These are phyloP conservation scores for Starmerella gropengiesseri DNA, from an alignment of 805 yeast species.

Conservation along the genomic window DNA sequence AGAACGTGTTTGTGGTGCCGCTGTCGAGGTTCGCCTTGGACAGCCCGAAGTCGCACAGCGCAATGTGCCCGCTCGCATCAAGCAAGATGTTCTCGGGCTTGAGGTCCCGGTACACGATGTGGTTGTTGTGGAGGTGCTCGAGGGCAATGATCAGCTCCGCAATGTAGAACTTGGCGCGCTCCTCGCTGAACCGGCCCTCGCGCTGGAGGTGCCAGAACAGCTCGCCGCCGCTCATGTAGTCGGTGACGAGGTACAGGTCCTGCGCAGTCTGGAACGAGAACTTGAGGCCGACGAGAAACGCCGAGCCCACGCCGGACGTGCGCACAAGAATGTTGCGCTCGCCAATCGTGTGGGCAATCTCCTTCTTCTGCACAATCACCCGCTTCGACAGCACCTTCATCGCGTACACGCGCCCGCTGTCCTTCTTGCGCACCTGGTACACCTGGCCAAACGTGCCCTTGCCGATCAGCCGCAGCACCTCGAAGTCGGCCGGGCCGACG, in stretches of 20 bases:
- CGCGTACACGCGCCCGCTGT: slow-evolving; percentile 84
- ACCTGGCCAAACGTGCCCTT: slow-evolving; percentile 98
- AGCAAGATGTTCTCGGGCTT: slow-evolving; percentile 92
- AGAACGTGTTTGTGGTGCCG: slow-evolving; percentile 83
- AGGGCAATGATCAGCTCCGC: slow-evolving; percentile 90
- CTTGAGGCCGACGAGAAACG: slow-evolving; percentile 92
- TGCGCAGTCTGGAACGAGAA: slow-evolving; percentile 93
- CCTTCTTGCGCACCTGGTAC: slow-evolving; percentile 85
- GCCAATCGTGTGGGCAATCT: slow-evolving; percentile 95
- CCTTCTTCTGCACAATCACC: slow-evolving; percentile 91
- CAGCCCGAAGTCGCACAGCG: slow-evolving; percentile 92
- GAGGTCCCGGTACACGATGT: slow-evolving; percentile 89
- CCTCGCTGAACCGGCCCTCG: slow-evolving; percentile 88
- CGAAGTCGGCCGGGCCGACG: slow-evolving; percentile 85
- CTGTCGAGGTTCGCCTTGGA: slow-evolving; percentile 83
- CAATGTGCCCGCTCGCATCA: slow-evolving; percentile 96
- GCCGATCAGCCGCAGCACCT: slow-evolving; percentile 78
- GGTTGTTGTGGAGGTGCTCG: slow-evolving; percentile 90
- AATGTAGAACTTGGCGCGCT: slow-evolving; percentile 90
- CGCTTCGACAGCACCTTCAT: slow-evolving; percentile 94
- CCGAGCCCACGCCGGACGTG: slow-evolving; percentile 76
- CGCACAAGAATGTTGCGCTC: slow-evolving; percentile 90
- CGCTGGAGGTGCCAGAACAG: slow-evolving; percentile 93
- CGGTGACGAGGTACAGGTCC: slow-evolving; percentile 87
- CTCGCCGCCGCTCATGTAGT: slow-evolving; percentile 98